Conservation (phyloP, 2,329 filamentous ascomycete species). For the Juglanconis sp. region DNA sequence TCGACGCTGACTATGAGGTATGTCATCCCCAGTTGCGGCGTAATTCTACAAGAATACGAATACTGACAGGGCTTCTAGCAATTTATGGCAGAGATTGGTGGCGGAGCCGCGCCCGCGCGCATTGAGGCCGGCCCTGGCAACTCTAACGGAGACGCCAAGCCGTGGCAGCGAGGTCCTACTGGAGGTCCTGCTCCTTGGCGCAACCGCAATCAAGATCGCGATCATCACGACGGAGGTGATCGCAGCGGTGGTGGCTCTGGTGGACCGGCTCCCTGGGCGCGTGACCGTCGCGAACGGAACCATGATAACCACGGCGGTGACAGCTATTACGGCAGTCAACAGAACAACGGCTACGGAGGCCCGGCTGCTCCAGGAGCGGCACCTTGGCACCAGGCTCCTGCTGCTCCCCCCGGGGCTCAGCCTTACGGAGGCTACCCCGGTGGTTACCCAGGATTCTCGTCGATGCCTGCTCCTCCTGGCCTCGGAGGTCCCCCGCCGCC, state of each 20-base stretch:
- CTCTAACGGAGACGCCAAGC: constrained; percentile 61
- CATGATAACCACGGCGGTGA: constrained; percentile 44
- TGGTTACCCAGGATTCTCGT: constrained; percentile 29
- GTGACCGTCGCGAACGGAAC: constrained; percentile 52
- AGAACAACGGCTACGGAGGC: constrained; percentile 33
- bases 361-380: constrained; percentile 36
- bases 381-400: constrained; percentile 53
- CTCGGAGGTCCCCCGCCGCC: constrained; percentile 48
- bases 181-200: constrained; percentile 83
- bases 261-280: constrained; percentile 58
- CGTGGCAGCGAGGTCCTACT: constrained; percentile 84
- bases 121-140: constrained; percentile 81
- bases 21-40: constrained; percentile 29
- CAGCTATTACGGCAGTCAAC: constrained; percentile 45
- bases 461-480: constrained; percentile 34
- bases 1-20: constrained; percentile 94
- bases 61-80: constrained; percentile 57
- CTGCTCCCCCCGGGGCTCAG: constrained; percentile 16
- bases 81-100: constrained; percentile 96
- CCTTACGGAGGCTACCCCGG: constrained; percentile 54
- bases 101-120: constrained; percentile 65
- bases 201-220: constrained; percentile 51
- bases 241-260: constrained; percentile 34
- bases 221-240: constrained; percentile 34
- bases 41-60: constrained; percentile 3